Conservation (phyloP, 805 yeast genomes). For the Starmerella bombicola region DNA sequence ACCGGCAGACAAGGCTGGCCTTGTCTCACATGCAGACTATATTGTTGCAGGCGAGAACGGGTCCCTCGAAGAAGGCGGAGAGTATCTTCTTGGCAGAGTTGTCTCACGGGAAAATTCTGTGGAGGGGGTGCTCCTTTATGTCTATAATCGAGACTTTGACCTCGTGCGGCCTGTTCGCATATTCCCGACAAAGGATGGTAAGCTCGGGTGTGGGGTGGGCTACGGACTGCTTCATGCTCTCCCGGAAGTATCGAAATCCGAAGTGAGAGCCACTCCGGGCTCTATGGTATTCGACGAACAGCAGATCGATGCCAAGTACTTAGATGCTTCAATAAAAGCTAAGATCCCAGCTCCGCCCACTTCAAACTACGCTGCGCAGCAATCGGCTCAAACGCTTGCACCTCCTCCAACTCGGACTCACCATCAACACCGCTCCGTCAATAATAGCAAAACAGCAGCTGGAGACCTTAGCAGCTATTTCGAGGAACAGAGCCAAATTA, state of each 20-base stretch:
- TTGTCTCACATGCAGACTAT: constrained; percentile 76
- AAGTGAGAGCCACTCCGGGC: constrained; percentile 16
- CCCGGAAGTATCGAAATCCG: constrained; percentile 44
- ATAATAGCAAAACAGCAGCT: not conserved
- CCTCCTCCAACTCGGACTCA: not conserved
- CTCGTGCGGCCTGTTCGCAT: constrained; percentile 77
- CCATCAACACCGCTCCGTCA: not conserved
- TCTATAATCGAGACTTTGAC: constrained; percentile 80
- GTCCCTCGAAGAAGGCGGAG: constrained; percentile 74
- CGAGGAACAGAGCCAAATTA: constrained; percentile 22
- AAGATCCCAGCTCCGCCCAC: constrained; percentile 5
- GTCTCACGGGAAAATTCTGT: constrained; percentile 38
- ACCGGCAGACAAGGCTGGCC: constrained; percentile 75
- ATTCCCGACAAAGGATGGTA: constrained; percentile 60
- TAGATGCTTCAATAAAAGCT: not conserved
- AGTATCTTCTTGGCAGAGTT: constrained; percentile 57
- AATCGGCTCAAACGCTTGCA: not conserved
- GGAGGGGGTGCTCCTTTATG: constrained; percentile 37
- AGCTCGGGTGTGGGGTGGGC: constrained; percentile 92
- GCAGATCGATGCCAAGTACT: not conserved
- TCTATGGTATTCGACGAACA: constrained; percentile 19
- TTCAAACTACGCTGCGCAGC: not conserved
- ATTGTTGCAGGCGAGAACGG: constrained; percentile 84
- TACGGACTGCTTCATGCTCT: constrained; percentile 77
- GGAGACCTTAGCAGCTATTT: constrained; percentile 19